Conservation (phyloP, 352 stramenopile species). For the Globisporangium paroecandrum region DNA sequence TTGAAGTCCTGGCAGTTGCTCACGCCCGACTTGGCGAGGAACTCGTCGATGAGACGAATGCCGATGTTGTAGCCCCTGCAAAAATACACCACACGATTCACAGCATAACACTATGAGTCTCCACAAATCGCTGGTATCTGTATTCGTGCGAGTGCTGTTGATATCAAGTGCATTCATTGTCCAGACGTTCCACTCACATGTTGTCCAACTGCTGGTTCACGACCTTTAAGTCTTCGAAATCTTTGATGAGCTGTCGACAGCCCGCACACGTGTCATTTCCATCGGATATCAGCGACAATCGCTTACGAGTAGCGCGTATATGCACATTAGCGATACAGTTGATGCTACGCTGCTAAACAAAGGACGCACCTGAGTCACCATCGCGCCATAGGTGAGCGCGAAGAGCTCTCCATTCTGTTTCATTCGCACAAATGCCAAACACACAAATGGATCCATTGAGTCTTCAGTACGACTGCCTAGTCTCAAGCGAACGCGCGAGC, state of each 20-base stretch:
- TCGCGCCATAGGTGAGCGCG: conserved; percentile 95
- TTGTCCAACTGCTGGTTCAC: conserved; percentile 96
- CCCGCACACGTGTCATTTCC: not conserved
- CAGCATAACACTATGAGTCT: too few species aligned
- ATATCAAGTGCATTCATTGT: too few species aligned
- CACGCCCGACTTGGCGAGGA: conserved; percentile 93
- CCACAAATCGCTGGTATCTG: too few species aligned
- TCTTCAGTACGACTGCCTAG: not conserved
- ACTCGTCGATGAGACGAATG: conserved; percentile 96
- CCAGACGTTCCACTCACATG: conserved; percentile 60
- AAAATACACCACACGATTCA: not conserved
- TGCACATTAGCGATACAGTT: conserved; percentile 34
- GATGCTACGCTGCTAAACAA: conserved; percentile 9
- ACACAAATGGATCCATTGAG: not conserved
- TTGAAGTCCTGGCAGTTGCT: conserved; percentile 84
- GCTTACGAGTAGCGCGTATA: too few species aligned
- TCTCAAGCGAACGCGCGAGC: too few species aligned
- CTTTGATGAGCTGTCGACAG: conserved; percentile 85
- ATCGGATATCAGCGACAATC: not conserved
- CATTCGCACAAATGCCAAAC: not conserved
- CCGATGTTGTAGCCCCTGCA: conserved; percentile 95
- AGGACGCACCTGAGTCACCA: conserved; percentile 88
- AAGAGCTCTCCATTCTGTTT: conserved; percentile 96
- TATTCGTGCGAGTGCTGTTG: too few species aligned
- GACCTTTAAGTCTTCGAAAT: conserved; percentile 93